A percentile compares a stretch with the other conserved stretches of the same genome.
phyloP scores from a whole-genome alignment of 345 rosid species.

The Erodium maritimum region DNA sequence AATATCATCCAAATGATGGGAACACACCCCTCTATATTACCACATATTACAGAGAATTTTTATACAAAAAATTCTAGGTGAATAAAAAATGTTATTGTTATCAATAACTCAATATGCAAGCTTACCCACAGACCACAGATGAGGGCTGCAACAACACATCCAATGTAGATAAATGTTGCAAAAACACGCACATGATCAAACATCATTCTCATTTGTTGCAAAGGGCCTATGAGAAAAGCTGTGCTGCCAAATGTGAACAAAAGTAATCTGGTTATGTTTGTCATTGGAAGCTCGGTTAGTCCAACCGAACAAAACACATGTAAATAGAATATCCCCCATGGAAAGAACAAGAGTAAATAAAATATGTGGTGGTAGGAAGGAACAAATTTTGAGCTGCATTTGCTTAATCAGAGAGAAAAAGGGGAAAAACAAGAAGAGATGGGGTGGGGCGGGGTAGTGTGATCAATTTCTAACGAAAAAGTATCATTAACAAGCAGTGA shows the following conservation, averaged over 20 bases:
- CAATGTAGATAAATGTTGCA: slow-evolving; percentile 68
- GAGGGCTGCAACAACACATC: slow-evolving; percentile 62
- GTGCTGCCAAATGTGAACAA: slow-evolving; percentile 64
- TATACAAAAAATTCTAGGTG: no score
- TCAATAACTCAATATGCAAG: slow-evolving; percentile 3
- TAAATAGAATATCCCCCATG: no score
- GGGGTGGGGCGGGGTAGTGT: no score
- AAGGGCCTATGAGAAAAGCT: slow-evolving; percentile 79
- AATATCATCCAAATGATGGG: neutral
- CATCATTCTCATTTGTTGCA: slow-evolving; percentile 76
- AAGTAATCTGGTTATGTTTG: slow-evolving; percentile 2
- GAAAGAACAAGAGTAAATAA: no score
- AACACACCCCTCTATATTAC: neutral
- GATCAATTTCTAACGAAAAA: no score
- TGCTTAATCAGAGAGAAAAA: no score
- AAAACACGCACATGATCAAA: slow-evolving; percentile 57
- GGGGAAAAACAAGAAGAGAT: no score
- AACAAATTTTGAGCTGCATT: no score
- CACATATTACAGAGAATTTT: neutral
- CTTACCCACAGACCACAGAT: slow-evolving; percentile 80
- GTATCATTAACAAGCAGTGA: no score
- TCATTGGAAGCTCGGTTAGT: no score
- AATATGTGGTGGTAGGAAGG: no score
- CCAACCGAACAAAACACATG: no score
- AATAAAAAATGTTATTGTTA: neutral